Evolutionary conservation across 805 yeast species (phyloP).

Genomic region (Trichomonascus vanleenenianus): DNA sequence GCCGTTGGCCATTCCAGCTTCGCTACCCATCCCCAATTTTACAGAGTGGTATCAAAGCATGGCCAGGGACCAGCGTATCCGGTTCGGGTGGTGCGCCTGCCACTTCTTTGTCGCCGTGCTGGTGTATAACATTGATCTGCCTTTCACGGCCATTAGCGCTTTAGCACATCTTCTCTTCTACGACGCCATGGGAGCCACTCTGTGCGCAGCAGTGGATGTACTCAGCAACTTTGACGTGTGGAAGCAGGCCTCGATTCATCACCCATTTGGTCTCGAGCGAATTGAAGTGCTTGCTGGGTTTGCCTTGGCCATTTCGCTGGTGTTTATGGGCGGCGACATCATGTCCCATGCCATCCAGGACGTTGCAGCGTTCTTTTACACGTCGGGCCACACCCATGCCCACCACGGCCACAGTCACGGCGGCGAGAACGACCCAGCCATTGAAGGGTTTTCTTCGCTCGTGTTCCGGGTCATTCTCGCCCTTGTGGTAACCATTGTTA

Average conservation of each 20-base stretch:
- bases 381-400: slow-evolving; percentile 18
- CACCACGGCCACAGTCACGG: slow-evolving; percentile 9
- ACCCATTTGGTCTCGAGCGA: slow-evolving; percentile 92
- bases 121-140: slow-evolving; percentile 55
- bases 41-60: slow-evolving; percentile 58
- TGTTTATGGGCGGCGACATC: slow-evolving; percentile 87
- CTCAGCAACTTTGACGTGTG: slow-evolving; percentile 91
- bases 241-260: slow-evolving; percentile 70
- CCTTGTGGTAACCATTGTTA: slow-evolving; percentile 26
- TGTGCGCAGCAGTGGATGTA: slow-evolving; percentile 64
- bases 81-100: slow-evolving; percentile 48
- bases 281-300: slow-evolving; percentile 82
- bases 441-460: slow-evolving; percentile 9
- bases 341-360: slow-evolving; percentile 85
- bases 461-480: slow-evolving; percentile 23
- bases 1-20: slow-evolving; percentile 52
- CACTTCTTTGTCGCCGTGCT: slow-evolving; percentile 50
- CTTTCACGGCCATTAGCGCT: slow-evolving; percentile 58
- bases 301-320: slow-evolving; percentile 72
- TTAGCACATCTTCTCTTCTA: slow-evolving; percentile 82
- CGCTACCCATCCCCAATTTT: slow-evolving; percentile 64
- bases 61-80: slow-evolving; percentile 47
- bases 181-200: slow-evolving; percentile 71
- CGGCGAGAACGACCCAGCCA: background rate
- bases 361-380: slow-evolving; percentile 34